Evolutionary conservation across 441 rosid genomes (phyloP).

Genomic region (Erodium chrysanthum): DNA sequence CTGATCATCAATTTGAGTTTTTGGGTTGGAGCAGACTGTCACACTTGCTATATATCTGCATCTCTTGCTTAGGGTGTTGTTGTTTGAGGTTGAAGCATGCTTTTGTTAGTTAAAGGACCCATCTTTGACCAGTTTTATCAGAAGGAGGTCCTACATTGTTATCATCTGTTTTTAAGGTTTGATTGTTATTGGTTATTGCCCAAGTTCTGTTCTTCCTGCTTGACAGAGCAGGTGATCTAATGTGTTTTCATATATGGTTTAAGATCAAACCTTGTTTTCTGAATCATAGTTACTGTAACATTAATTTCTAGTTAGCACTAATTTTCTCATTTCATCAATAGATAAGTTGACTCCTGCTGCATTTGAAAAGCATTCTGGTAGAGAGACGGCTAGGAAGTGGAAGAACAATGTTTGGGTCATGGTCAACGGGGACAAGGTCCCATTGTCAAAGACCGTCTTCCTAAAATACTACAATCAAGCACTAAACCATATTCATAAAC

Average conservation of each 20-base stretch:
- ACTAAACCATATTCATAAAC: slow-evolving; percentile 48
- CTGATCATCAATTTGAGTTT: no score
- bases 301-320: neutral
- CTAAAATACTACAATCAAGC: slow-evolving; percentile 82
- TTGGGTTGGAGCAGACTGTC: no score
- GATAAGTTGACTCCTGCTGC: slow-evolving; percentile 95
- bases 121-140: slow-evolving; percentile 6
- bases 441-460: slow-evolving; percentile 77
- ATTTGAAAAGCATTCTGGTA: slow-evolving; percentile 98
- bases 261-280: no score
- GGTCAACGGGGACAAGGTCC: slow-evolving; percentile 78
- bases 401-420: slow-evolving; percentile 98
- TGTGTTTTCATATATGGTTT: no score
- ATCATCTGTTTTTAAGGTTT: slow-evolving; percentile 14
- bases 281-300: neutral
- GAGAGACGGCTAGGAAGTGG: slow-evolving; percentile 99
- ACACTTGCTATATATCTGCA: no score
- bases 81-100: slow-evolving; percentile 16
- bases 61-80: slow-evolving; percentile 14
- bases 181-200: neutral
- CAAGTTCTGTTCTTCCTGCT: slow-evolving; percentile 24
- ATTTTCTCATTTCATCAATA: slow-evolving; percentile 22
- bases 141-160: slow-evolving; percentile 22
- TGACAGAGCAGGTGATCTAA: slow-evolving; percentile 25
- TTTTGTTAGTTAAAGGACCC: slow-evolving; percentile 18